Evolutionary conservation across 805 yeast genomes (phyloP).

Genomic region (Candida sithepensis): DNA sequence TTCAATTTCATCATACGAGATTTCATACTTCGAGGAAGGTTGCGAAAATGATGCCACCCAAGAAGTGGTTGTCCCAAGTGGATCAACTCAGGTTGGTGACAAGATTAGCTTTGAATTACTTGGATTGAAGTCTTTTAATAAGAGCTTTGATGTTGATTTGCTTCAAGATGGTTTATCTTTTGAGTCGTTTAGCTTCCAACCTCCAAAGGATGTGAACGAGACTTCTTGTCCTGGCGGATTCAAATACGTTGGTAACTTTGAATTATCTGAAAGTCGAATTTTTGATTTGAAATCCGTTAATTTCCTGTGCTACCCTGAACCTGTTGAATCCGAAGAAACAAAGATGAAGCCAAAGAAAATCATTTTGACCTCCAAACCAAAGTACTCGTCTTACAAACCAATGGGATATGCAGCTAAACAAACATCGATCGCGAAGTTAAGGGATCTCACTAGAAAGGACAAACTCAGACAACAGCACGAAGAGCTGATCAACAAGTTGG

Average conservation of each 20-base stretch:
- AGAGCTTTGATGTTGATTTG: constrained; percentile 33
- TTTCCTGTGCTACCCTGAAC: constrained; percentile 24
- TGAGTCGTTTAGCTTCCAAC: constrained; percentile 8
- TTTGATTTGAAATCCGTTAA: constrained; percentile 44
- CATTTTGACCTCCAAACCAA: constrained; percentile 25
- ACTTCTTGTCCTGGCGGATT: constrained; percentile 38
- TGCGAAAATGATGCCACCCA: constrained; percentile 27
- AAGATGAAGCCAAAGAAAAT: constrained; percentile 20
- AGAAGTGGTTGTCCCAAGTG: constrained; percentile 42
- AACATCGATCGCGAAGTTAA: constrained; percentile 45
- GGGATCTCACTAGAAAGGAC: constrained; percentile 52
- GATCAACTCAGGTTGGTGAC: constrained; percentile 35
- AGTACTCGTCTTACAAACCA: constrained; percentile 43
- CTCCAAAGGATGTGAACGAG: constrained; percentile 22
- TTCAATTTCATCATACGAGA: constrained; percentile 45
- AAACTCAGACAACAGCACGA: constrained; percentile 50
- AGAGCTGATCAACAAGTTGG: constrained; percentile 63
- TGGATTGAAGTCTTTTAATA: constrained; percentile 34
- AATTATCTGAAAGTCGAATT: constrained; percentile 32
- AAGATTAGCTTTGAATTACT: constrained; percentile 36
- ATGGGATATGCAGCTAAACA: constrained; percentile 45
- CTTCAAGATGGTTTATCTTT: constrained; percentile 27
- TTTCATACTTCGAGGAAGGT: constrained; percentile 20
- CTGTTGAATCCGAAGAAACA: constrained; percentile 12
- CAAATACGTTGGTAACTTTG: constrained; percentile 25